Base-by-base conservation (phyloP, 176 grass and related monocot genomes). In the Carex pumila region DNA sequence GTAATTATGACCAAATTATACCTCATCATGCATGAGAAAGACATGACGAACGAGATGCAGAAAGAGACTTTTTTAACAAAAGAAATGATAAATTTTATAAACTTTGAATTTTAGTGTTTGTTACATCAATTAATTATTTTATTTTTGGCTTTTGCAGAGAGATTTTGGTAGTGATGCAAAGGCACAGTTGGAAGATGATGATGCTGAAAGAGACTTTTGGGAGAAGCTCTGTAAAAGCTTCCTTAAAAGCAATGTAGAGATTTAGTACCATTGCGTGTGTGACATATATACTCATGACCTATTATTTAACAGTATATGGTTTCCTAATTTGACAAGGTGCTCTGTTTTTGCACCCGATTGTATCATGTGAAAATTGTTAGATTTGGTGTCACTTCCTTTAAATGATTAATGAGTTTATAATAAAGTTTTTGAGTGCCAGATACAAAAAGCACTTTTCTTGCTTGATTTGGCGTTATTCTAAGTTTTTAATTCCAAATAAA, bases 211-310 rank as follows among this genome's bases (percentile, higher is more conserved):
- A 75, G 80, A 92, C 19, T 95, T 91, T 57, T 95, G 91, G 89
- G 58, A 95, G 59, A 91, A 85, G 61, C 56, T 95, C 29, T 98
- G 96, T 88, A 98, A 89, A 83, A 80, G 77, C 37, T 95, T 98
- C 85, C 96, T 98, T 85, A 95, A 95, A 95, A 65, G 82, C 87
- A 49, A 57, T 47, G 71, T 80, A 85, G 39, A 8, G 25, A 78
- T 17, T 32, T 77, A 78, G 12, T 41, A 63, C 79, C 25, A 47
- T 36, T 81, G 39, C 64, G 64, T 5, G 13, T 0, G 25, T 25
- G 0, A 25, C 45, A 41, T 86, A 45, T 41, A 18, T 29, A 8
- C 0, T 12, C 0, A 63, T 53, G 55, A 41, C 34, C 17, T 78
- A 21, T 61, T 61, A 15, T 30, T 62, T 81, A 75, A 75, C 71